A percentile compares a stretch with the other conserved stretches of the same genome.
These are phyloP conservation scores for Trametes cinnabarina DNA, from an alignment of 768 basidiomycete species.

Conservation along the genomic window DNA sequence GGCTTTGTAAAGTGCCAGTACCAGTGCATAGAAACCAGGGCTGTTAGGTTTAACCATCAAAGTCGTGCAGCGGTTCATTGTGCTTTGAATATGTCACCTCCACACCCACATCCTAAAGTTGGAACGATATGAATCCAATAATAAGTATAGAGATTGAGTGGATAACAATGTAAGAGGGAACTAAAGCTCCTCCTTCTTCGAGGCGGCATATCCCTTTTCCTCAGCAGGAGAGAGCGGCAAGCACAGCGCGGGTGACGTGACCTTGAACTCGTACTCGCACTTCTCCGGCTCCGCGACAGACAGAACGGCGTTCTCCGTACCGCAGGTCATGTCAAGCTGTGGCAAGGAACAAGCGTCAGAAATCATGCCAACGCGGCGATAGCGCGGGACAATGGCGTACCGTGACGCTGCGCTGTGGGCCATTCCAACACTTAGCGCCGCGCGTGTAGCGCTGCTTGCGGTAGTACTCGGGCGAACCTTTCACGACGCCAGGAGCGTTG, in stretches of 20 bases:
- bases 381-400: conserved; percentile 37
- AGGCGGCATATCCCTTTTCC: conserved; percentile 20
- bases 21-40: too few relatives aligned
- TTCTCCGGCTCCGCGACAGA: conserved; percentile 89
- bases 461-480: conserved; percentile 75
- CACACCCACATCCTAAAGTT: too few relatives aligned
- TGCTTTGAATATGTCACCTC: too few relatives aligned
- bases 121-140: too few relatives aligned
- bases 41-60: too few relatives aligned
- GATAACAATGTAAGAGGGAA: background rate
- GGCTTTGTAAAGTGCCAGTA: too few relatives aligned
- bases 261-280: conserved; percentile 90
- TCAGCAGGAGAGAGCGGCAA: conserved; percentile 46
- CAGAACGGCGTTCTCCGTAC: conserved; percentile 76
- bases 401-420: conserved; percentile 82
- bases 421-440: conserved; percentile 95
- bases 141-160: background rate
- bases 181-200: conserved; percentile 31
- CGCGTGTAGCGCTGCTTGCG: conserved; percentile 75
- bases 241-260: conserved; percentile 84
- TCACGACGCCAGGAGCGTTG: conserved; percentile 48
- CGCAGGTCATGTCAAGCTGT: conserved; percentile 81
- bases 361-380: background rate
- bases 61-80: too few relatives aligned
- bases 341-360: background rate